Evolutionary conservation across 306 rosid species (phyloP), one percentile per base, ranked within the genome.

Genomic region (Prinsepia uniflora): DNA sequence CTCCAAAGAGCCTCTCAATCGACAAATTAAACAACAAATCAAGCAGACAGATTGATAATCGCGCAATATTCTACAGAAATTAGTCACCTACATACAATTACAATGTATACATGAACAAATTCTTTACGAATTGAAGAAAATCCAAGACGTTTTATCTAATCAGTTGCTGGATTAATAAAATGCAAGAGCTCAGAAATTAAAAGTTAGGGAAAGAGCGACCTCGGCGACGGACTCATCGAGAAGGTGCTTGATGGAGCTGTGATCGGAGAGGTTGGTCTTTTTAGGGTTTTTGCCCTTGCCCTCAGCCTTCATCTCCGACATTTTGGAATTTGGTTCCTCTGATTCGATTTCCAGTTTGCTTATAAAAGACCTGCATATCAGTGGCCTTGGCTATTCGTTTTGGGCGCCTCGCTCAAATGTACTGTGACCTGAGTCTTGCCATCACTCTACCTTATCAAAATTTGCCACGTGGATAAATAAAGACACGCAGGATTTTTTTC

Each of bases 161-260:
- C 64, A 0, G 11, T 10, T 13, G 34, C 3, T 0, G 7, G 22
- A 39, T 59, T 30, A 59, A 59, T 61, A 14, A 61, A 39, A 8
- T 50, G 62, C 17, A 14, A 3, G 5, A 59, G 68, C 10, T 11
- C 41, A 10, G 36, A 45, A 63, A 63, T 5, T 65, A 9, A 7
- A 56, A 10, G 1, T 61, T 14, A 10, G 22, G n/a, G 22, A 48
- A 36, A 36, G 12, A 52, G 18, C 2, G 22, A 70, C 74, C 74
- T 70, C 65, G 30, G 74, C 56, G 74, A 70, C 65, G 17, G 65
- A 70, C 55, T 70, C 74, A 54, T 70, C 74, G 64, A 70, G 65
- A 24, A 70, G 74, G 44, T 70, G 55, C 65, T 42, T 70, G 65
- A 70, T 56, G 65, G 74, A 70, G 30, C 44, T 55, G 55, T 56